Conservation (phyloP, 257 asterid genomes). For the Solanum clarkiae region DNA sequence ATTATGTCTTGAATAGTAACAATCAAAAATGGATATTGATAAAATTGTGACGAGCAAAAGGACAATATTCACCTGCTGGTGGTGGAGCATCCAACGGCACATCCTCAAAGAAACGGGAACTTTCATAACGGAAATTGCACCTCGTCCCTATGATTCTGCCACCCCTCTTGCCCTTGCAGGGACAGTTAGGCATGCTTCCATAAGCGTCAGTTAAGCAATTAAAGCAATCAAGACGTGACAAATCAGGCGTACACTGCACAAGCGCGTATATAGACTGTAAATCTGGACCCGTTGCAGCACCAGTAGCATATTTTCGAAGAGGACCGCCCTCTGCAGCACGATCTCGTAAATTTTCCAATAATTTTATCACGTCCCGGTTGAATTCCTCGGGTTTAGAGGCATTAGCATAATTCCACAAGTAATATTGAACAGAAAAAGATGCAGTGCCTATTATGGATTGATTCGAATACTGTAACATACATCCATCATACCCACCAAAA, state of each 20-base stretch:
- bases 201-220: conserved; percentile 1
- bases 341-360: neutral
- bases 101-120: neutral
- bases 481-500: neutral
- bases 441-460: neutral
- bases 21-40: neutral
- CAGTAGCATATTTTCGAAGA: conserved; percentile 2
- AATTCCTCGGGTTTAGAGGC: neutral
- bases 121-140: conserved; percentile 9
- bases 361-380: neutral
- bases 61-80: neutral
- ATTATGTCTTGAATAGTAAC: neutral
- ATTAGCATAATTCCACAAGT: neutral
- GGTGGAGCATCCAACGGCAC: neutral
- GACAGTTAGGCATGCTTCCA: neutral
- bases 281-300: neutral
- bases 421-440: neutral
- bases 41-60: neutral
- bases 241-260: conserved; percentile 22
- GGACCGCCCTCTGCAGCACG: neutral
- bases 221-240: neutral
- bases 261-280: neutral
- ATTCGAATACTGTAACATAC: neutral
- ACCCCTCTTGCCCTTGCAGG: neutral
- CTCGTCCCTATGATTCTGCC: neutral